phyloP scores from a whole-genome alignment of 2,329 filamentous ascomycete genomes.

The Colletotrichum sp. region DNA sequence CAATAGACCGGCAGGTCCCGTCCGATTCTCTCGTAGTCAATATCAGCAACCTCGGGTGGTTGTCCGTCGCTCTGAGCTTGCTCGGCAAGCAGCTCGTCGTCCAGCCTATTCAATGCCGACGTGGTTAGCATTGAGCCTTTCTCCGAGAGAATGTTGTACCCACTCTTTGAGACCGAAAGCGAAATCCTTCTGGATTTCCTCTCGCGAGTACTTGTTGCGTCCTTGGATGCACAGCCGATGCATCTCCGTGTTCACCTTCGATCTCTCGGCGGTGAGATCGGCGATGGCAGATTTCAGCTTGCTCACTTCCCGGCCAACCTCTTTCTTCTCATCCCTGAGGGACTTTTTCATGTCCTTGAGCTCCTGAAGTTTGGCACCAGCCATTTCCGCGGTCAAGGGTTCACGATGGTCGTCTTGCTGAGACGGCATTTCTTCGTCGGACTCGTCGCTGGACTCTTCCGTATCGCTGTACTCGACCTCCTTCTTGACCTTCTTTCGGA shows the following conservation, averaged over 20 bases:
- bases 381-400: neutral
- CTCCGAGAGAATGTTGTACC: conserved; percentile 29
- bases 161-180: conserved; percentile 50
- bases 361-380: neutral
- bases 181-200: conserved; percentile 25
- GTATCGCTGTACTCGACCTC: neutral
- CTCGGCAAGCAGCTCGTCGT: neutral
- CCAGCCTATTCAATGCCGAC: neutral
- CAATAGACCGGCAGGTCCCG: conserved; percentile 66
- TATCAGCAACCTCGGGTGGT: conserved; percentile 34
- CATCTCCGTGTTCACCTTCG: neutral
- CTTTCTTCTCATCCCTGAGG: neutral
- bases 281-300: neutral
- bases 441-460: neutral
- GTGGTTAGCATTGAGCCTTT: conserved; percentile 54
- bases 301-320: neutral
- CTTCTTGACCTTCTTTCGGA: neutral
- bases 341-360: neutral
- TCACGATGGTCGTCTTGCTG: neutral
- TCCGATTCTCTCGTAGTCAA: conserved; percentile 64
- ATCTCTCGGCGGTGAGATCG: neutral
- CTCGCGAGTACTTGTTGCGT: conserved; percentile 58
- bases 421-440: neutral
- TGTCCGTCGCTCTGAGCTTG: neutral
- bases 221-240: conserved; percentile 51